Base-by-base conservation (phyloP, 768 basidiomycete genomes). In the Termitomyces sp. region DNA sequence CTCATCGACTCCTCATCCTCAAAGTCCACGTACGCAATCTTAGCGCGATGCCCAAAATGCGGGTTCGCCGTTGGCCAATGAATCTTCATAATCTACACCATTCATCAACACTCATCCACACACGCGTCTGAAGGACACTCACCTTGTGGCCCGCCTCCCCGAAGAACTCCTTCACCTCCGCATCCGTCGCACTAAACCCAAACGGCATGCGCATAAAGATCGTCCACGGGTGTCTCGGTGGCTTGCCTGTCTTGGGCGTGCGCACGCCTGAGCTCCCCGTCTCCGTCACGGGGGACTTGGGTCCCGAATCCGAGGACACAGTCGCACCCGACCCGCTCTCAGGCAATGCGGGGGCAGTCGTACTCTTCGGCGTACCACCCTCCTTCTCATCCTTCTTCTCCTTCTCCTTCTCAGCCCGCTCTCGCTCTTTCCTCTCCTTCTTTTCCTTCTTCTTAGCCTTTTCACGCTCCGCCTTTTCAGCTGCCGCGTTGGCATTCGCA, bases 11-110 rank as follows among this genome's bases (percentile, higher is more conserved):
- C 90, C 65, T 95, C 93, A 64, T 92, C 90, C 4, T 85, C 88
- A 71, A 96, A 97, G 67, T 96, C 95, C 53, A 97, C 84, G 67
- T 93, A 97, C 1, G 86, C 91, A 56, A 93, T 77, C 62, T 80
- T 84, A 55, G 77, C 72, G 46, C 86, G 82, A 10, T 82, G 82
- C 4, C 34, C 9, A 18, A 12, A 55, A 32, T 56, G 34, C 6
- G 72, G 64, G 63, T 72, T 78, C 13, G 69, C 57, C 62, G 72
- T 62, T 0, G 89, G 89, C 58, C 87, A 79, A 59, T 80, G 79
- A 52, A 94, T 79, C 51, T 83, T 82, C 32, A 84, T 86, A 65
- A 94, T 88, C 87, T 91, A 30, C 9, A 42, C 10, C 22, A 33
- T 8, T 13, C 27, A 55, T 30, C 2, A 27, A 24, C 6, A 44